Conservation (phyloP, 805 yeast genomes). For the Metschnikowia picachoensis region DNA sequence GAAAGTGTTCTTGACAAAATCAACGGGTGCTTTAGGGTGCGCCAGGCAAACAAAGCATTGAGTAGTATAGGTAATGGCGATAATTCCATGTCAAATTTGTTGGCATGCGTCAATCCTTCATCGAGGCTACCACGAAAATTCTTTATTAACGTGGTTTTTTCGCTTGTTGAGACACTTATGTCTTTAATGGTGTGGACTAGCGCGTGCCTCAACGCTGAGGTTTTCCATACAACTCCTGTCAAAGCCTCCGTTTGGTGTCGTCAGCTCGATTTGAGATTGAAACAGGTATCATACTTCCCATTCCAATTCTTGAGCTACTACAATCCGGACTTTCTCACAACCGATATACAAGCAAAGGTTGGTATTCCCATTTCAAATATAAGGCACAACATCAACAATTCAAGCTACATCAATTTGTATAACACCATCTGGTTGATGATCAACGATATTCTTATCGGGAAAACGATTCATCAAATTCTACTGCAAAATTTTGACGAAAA, state of each 20-base stretch:
- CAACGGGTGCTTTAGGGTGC: conserved; percentile 25
- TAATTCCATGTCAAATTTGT: too few relatives aligned
- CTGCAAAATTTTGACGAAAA: conserved; percentile 25
- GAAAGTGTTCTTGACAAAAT: conserved; percentile 31
- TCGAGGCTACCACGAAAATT: not conserved
- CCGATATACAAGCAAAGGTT: conserved; percentile 33
- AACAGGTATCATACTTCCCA: conserved; percentile 76
- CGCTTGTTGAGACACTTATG: conserved; percentile 13
- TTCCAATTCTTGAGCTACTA: conserved; percentile 63
- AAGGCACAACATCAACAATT: conserved; percentile 37
- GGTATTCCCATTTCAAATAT: conserved; percentile 35
- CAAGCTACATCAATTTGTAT: conserved; percentile 70
- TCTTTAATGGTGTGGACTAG: conserved; percentile 13
- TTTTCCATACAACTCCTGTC: conserved; percentile 25
- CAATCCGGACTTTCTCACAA: conserved; percentile 38
- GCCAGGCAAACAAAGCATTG: too few relatives aligned
- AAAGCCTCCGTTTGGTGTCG: conserved; percentile 60
- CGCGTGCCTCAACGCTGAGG: conserved; percentile 25
- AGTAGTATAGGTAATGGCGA: too few relatives aligned
- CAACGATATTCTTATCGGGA: conserved; percentile 79
- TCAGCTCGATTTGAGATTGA: conserved; percentile 74
- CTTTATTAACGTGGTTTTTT: conserved; percentile 8
- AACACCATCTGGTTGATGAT: conserved; percentile 84
- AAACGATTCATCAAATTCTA: conserved; percentile 39
- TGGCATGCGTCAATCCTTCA: too few relatives aligned